A percentile compares a stretch with the other conserved stretches of the same genome.
Evolutionary conservation across 2,329 filamentous ascomycete species (phyloP).

Genomic region (Stagonosporopsis tanaceti): DNA sequence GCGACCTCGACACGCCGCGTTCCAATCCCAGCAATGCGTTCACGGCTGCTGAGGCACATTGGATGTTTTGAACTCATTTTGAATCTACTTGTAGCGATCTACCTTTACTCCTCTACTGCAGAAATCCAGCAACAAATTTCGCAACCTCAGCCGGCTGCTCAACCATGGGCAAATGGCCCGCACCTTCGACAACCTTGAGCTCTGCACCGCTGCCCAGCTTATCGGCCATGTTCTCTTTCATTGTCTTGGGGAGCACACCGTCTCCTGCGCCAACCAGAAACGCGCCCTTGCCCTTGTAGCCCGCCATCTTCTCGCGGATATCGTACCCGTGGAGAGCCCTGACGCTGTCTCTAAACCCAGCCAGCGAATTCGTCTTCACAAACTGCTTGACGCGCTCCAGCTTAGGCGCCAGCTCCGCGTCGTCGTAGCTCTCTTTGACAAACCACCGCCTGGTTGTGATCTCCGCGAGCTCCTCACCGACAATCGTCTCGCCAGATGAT

Average conservation of each 20-base stretch:
- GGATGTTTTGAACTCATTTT: too few species aligned
- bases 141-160: conserved; percentile 76
- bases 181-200: conserved; percentile 71
- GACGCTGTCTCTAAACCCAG: conserved; percentile 73
- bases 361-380: conserved; percentile 72
- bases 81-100: not conserved
- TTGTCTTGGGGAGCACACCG: conserved; percentile 77
- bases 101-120: not conserved
- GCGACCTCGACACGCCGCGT: too few species aligned
- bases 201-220: conserved; percentile 56
- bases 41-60: not conserved
- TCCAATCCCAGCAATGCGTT: not conserved
- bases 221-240: conserved; percentile 74
- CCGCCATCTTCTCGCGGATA: conserved; percentile 64
- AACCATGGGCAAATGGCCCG: conserved; percentile 86
- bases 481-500: conserved; percentile 61
- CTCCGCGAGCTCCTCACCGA: conserved; percentile 69
- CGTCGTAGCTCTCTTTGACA: conserved; percentile 65
- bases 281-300: conserved; percentile 65
- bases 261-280: conserved; percentile 78
- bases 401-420: conserved; percentile 56
- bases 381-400: conserved; percentile 70
- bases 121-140: conserved; percentile 60
- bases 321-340: conserved; percentile 78
- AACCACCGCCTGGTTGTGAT: conserved; percentile 82